Evolutionary conservation across 1,284 basidiomycete genomes (phyloP).

Genomic region (Naganishia cerealis): DNA sequence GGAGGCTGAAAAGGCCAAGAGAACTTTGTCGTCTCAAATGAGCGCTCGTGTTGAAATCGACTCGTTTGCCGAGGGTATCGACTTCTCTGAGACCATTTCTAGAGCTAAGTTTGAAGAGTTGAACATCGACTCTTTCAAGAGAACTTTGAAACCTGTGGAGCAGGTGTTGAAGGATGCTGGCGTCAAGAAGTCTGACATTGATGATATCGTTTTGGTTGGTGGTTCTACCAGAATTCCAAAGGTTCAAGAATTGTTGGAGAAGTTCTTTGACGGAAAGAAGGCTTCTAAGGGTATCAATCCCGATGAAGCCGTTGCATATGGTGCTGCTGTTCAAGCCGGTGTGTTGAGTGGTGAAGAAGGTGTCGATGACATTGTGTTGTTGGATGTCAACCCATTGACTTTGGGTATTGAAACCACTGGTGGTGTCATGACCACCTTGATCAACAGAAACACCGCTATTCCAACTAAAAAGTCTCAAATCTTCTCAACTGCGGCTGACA

Average conservation of each 20-base stretch:
- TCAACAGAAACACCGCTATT: conserved; percentile 67
- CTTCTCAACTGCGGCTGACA: conserved; percentile 95
- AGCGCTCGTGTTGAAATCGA: too few species aligned
- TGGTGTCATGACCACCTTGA: conserved; percentile 93
- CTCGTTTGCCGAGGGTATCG: too few species aligned
- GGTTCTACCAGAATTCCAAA: conserved; percentile 98
- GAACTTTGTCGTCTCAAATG: too few species aligned
- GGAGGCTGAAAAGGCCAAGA: too few species aligned
- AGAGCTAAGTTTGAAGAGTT: too few species aligned
- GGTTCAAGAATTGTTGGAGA: too few species aligned
- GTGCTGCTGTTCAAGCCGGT: conserved; percentile 95
- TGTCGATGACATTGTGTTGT: conserved; percentile 75
- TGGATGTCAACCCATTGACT: conserved; percentile 90
- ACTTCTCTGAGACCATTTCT: too few species aligned
- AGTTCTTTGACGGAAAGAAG: too few species aligned
- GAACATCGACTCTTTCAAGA: too few species aligned
- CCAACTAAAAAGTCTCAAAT: conserved; percentile 97
- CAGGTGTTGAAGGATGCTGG: conserved; percentile 96
- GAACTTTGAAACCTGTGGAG: too few species aligned
- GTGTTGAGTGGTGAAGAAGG: conserved; percentile 81
- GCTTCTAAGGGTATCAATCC: too few species aligned
- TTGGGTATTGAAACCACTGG: conserved; percentile 98
- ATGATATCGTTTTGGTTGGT: conserved; percentile 83
- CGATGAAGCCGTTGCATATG: conserved; percentile 91
- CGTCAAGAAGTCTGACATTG: conserved; percentile 93